Conservation (phyloP, 108 stramenopile genomes). For the Nitzschia sp. region DNA sequence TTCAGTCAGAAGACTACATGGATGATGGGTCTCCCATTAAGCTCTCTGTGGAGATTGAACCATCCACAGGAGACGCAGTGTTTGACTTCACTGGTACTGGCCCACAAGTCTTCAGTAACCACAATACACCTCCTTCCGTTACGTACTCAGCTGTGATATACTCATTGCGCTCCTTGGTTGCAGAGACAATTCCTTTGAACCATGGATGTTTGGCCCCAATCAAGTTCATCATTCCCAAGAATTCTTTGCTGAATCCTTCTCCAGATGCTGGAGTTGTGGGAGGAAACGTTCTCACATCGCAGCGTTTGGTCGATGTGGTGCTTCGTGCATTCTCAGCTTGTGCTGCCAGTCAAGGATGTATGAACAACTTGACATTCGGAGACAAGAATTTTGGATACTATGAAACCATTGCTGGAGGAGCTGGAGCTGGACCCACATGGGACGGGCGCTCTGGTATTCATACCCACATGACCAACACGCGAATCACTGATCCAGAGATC, state of each 20-base stretch:
- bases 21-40: constrained; percentile 97
- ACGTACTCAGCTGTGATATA: constrained; percentile 98
- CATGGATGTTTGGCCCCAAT: constrained; percentile 96
- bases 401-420: constrained; percentile 99
- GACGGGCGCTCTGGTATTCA: constrained; percentile 94
- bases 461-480: constrained; percentile 99
- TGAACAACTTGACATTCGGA: constrained; percentile 99
- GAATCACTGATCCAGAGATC: constrained; percentile 99
- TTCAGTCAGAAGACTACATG: constrained; percentile 90
- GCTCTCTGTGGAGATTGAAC: constrained; percentile 87
- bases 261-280: constrained; percentile 95
- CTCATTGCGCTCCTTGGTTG: constrained; percentile 91
- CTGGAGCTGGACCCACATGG: constrained; percentile 97
- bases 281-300: constrained; percentile 97
- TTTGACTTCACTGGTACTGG: constrained; percentile 99
- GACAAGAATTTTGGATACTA: constrained; percentile 96
- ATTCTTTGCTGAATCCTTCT: constrained; percentile 89
- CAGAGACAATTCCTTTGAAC: constrained; percentile 94
- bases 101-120: constrained; percentile 92
- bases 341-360: constrained; percentile 99
- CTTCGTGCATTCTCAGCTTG: constrained; percentile 94
- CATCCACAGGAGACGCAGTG: constrained; percentile 65
- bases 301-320: constrained; percentile 97
- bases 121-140: constrained; percentile 98
- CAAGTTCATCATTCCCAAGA: constrained; percentile 84